Evolutionary conservation across 352 stramenopile genomes (phyloP), one percentile per base, ranked within the genome.

Genomic region (Globisporangium splendens): DNA sequence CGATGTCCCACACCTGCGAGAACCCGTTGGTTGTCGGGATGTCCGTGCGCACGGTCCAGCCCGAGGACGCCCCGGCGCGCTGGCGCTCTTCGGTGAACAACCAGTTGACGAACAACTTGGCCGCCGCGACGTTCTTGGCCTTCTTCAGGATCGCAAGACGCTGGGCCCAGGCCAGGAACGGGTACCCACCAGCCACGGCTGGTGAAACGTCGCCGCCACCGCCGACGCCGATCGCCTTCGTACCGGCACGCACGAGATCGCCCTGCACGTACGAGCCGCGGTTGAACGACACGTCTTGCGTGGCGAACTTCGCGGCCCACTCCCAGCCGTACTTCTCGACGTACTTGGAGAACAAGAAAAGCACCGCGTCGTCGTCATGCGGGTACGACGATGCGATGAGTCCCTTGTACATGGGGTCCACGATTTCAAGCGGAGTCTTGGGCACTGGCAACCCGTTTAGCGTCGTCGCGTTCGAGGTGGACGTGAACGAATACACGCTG

Each of bases 61-160:
- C 52, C 31, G 68, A 28, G 44, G 18, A 60, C n/a, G n/a, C n/a
- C n/a, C n/a, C n/a, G n/a, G 28, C 56, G 5, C 75, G 18, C 8
- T 53, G 70, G 77, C 73, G 52, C 72, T 76, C 17, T 62, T 60
- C 17, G 75, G 68, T 20, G 83, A 65, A 24, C 69, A 60, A 50
- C 73, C 77, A 84, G 69, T 84, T 86, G 56, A 83, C 48, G 56
- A 86, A 74, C 18, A 86, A 63, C 65, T 86, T 86, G 53, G 73
- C 71, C 1, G 73, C 72, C 2, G 77, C 77, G 3, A 65, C 66
- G 51, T 83, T 69, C 54, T 72, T 78, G 20, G 70, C 73, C 60
- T 88, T 80, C 56, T 74, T 73, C 18, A 88, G 49, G 66, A 85
- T 83, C 31, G 74, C 73, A 35, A 84, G 68, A 61, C 73, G 72